phyloP scores from a whole-genome alignment of 2,329 filamentous ascomycete species.

The Cercospora brassicicola region DNA sequence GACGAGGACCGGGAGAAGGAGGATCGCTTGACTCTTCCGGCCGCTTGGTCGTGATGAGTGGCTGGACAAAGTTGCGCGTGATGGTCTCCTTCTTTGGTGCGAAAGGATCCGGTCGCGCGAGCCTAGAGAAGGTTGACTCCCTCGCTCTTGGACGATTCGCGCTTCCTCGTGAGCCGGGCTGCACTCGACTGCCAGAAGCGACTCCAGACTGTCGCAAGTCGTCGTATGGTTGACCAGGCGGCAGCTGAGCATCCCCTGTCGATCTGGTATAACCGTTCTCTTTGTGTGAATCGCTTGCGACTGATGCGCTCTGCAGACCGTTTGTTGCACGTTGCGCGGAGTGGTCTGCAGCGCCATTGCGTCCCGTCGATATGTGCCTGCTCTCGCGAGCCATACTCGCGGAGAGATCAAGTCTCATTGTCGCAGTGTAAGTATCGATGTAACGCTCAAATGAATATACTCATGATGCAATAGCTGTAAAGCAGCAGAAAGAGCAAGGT shows the following conservation, averaged over 20 bases:
- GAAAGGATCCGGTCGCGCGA: slow-evolving; percentile 14
- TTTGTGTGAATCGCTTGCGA: background rate
- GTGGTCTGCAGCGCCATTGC: background rate
- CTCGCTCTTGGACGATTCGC: background rate
- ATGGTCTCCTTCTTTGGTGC: slow-evolving; percentile 9
- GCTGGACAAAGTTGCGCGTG: slow-evolving; percentile 6
- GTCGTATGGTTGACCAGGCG: background rate
- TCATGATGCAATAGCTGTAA: background rate
- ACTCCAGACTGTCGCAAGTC: background rate
- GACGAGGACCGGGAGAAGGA: background rate
- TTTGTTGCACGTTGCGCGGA: background rate
- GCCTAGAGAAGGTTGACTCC: slow-evolving; percentile 9
- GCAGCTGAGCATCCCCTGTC: background rate
- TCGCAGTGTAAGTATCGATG: background rate
- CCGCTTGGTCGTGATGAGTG: background rate
- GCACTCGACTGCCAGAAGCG: background rate
- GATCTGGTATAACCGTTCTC: background rate
- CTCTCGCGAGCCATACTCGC: background rate
- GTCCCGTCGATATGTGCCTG: background rate
- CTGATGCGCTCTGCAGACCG: background rate
- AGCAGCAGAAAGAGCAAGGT: background rate
- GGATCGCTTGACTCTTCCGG: background rate
- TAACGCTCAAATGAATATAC: background rate
- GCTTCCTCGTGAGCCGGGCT: background rate
- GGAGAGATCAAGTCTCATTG: background rate